These are phyloP conservation scores for Echites panduratus DNA, from an alignment of 257 asterid genomes.

Conservation along the genomic window DNA sequence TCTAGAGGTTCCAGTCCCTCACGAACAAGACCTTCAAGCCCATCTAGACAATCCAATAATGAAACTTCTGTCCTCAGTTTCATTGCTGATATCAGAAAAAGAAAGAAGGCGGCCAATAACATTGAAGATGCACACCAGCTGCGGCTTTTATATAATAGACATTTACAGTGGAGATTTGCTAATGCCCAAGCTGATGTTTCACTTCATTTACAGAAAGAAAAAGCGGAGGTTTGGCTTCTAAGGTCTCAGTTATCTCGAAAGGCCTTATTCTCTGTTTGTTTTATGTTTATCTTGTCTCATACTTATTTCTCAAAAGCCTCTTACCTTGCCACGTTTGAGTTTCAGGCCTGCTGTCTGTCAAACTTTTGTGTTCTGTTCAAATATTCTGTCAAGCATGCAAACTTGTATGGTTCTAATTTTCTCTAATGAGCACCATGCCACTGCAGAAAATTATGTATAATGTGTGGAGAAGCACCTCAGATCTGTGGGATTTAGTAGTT, in stretches of 20 bases:
- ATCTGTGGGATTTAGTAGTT: constrained; percentile 46
- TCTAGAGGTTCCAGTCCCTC: constrained; percentile 75
- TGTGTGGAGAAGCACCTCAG: constrained; percentile 46
- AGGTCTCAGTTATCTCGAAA: neutral
- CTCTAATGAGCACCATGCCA: constrained; percentile 16
- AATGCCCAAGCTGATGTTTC: constrained; percentile 58
- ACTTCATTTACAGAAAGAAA: constrained; percentile 43
- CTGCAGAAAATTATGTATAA: constrained; percentile 63
- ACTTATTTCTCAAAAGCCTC: neutral
- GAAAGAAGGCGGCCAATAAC: constrained; percentile 58
- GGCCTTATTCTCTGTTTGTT: neutral
- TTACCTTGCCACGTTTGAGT: neutral
- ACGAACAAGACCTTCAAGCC: constrained; percentile 68
- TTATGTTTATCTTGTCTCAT: too few species aligned
- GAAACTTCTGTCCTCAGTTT: constrained; percentile 72
- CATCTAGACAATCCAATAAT: constrained; percentile 59
- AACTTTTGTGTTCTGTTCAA: neutral
- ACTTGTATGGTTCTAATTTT: neutral
- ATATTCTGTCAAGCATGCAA: neutral
- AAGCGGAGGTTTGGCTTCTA: constrained; percentile 58
- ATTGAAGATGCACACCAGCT: constrained; percentile 81
- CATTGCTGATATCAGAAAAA: constrained; percentile 69
- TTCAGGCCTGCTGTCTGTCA: neutral
- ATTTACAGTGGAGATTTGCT: constrained; percentile 79
- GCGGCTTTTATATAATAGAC: constrained; percentile 71